Evolutionary conservation across 2,329 filamentous ascomycete species (phyloP).

Genomic region (Colletotrichum sp.): DNA sequence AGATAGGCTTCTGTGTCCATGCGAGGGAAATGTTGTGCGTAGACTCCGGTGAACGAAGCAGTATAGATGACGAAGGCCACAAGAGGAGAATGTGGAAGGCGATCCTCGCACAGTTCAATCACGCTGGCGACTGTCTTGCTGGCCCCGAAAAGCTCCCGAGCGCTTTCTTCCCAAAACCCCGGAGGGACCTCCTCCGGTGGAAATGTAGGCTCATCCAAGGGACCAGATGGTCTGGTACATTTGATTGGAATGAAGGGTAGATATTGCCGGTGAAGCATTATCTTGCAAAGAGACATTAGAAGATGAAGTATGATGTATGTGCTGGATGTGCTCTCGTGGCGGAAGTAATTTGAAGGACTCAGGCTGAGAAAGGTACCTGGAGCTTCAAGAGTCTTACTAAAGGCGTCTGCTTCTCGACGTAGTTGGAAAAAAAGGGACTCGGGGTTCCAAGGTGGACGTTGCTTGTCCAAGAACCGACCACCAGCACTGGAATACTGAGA

Average conservation of each 20-base stretch:
- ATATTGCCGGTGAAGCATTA: slow-evolving; percentile 73
- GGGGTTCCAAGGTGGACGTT: slow-evolving; percentile 65
- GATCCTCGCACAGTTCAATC: slow-evolving; percentile 65
- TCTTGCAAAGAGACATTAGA: slow-evolving; percentile 67
- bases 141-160: slow-evolving; percentile 65
- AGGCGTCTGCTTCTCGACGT: slow-evolving; percentile 52
- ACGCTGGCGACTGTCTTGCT: slow-evolving; percentile 69
- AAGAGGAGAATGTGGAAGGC: slow-evolving; percentile 70
- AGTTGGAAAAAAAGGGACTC: slow-evolving; percentile 60
- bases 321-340: slow-evolving; percentile 68
- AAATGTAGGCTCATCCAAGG: slow-evolving; percentile 64
- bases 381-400: slow-evolving; percentile 44
- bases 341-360: slow-evolving; percentile 65
- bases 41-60: slow-evolving; percentile 69
- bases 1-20: slow-evolving; percentile 68
- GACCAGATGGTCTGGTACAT: slow-evolving; percentile 52
- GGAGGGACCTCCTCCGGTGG: slow-evolving; percentile 49
- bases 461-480: slow-evolving; percentile 53
- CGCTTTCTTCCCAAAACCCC: slow-evolving; percentile 68
- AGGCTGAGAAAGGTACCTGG: slow-evolving; percentile 44
- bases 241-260: slow-evolving; percentile 69
- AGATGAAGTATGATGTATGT: slow-evolving; percentile 72
- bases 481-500: slow-evolving; percentile 58
- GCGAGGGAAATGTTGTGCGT: slow-evolving; percentile 69
- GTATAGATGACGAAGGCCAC: slow-evolving; percentile 71